phyloP scores from a whole-genome alignment of 345 rosid genomes.

The Alliaria petiolata region DNA sequence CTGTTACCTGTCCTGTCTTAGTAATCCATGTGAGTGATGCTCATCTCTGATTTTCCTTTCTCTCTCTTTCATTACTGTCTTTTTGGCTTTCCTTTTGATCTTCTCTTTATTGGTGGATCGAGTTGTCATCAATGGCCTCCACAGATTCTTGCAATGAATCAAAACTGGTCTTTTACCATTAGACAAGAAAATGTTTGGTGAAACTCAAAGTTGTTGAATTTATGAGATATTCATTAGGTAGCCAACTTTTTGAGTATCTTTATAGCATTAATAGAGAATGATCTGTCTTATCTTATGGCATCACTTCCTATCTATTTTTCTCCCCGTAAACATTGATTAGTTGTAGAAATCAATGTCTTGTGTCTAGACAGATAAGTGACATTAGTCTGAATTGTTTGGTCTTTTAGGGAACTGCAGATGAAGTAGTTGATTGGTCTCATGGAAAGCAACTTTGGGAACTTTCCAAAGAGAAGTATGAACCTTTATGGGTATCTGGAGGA shows the following conservation, averaged over 20 bases:
- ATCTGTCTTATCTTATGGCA: not conserved
- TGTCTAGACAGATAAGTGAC: too few species aligned
- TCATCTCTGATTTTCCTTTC: not conserved
- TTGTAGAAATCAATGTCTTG: not conserved
- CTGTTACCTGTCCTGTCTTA: conserved; percentile 72
- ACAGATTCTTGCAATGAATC: not conserved
- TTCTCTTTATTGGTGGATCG: not conserved
- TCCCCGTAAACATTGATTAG: too few species aligned
- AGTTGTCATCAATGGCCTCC: not conserved
- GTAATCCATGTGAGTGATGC: conserved; percentile 80
- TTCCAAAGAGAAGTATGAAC: conserved; percentile 79
- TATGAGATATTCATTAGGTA: not conserved
- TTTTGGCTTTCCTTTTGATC: not conserved
- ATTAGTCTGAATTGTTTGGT: not conserved
- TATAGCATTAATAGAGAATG: not conserved
- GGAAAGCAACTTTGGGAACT: conserved; percentile 92
- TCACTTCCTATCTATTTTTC: not conserved
- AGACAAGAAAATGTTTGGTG: conserved; percentile 19
- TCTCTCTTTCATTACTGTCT: not conserved
- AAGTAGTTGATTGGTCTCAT: conserved; percentile 89
- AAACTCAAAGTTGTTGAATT: conserved; percentile 9
- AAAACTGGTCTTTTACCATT: conserved; percentile 4
- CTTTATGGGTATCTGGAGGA: conserved; percentile 87
- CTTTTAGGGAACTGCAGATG: conserved; percentile 87
- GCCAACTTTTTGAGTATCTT: not conserved